Evolutionary conservation across 345 rosid genomes (phyloP).

Genomic region (Salix arbutifolia): DNA sequence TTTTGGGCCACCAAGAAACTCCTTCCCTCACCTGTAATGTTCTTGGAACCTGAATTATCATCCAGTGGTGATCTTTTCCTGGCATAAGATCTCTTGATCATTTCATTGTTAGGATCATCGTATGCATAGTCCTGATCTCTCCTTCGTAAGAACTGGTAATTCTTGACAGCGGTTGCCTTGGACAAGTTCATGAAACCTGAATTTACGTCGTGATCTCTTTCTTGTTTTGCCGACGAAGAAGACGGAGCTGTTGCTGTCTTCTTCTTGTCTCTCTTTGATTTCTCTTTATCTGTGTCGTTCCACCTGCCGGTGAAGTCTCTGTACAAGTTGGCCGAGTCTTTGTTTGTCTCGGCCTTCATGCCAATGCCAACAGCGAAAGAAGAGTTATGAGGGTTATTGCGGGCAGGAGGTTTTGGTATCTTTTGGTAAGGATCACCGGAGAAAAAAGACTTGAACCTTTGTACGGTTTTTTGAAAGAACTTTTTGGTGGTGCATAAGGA

Average conservation of each 20-base stretch:
- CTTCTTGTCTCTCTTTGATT: constrained; percentile 17
- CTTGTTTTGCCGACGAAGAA: constrained; percentile 13
- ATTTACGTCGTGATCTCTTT: constrained; percentile 1
- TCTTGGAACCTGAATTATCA: constrained; percentile 11
- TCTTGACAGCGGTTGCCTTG: constrained; percentile 15
- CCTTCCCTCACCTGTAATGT: constrained; percentile 26
- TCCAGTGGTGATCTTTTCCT: constrained; percentile 10
- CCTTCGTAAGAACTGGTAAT: constrained; percentile 3
- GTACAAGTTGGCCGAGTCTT: constrained; percentile 35
- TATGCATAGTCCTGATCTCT: constrained; percentile 12
- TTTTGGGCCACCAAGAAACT: constrained; percentile 37
- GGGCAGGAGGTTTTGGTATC: constrained; percentile 50
- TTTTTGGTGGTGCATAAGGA: constrained; percentile 56
- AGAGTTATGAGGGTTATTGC: background rate
- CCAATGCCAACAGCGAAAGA: background rate
- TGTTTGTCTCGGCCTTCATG: constrained; percentile 13
- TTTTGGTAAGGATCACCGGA: constrained; percentile 41
- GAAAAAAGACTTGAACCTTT: constrained; percentile 53
- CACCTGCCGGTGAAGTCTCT: constrained; percentile 34
- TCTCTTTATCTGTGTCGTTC: constrained; percentile 14
- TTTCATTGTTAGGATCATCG: background rate
- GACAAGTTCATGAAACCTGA: constrained; percentile 24
- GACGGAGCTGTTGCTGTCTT: constrained; percentile 2
- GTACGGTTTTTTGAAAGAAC: constrained; percentile 52
- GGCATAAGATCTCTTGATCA: background rate